A percentile compares a stretch with the other conserved stretches of the same genome.
These are phyloP conservation scores for Huntiella bhutanensis DNA, from an alignment of 2,329 filamentous ascomycete species.

Conservation along the genomic window DNA sequence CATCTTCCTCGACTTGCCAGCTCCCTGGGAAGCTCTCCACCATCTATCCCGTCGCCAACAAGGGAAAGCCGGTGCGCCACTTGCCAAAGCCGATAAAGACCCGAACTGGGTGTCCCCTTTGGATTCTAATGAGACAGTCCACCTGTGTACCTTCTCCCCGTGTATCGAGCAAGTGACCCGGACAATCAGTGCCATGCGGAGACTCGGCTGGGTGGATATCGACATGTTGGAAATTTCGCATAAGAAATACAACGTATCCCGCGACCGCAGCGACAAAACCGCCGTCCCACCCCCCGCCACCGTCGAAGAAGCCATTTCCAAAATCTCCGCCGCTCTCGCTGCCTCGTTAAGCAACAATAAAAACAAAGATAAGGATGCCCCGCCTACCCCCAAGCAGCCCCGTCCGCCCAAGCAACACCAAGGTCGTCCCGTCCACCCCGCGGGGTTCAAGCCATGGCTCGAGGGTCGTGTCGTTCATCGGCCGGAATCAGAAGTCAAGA, in stretches of 20 bases:
- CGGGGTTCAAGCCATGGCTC: slow-evolving; percentile 38
- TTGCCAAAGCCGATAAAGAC: slow-evolving; percentile 18
- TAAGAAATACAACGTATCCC: slow-evolving; percentile 58
- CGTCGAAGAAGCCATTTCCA: slow-evolving; percentile 59
- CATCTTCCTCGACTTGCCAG: slow-evolving; percentile 63
- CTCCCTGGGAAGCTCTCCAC: slow-evolving; percentile 61
- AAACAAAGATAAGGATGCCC: slow-evolving; percentile 9
- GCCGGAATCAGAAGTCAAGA: slow-evolving; percentile 76
- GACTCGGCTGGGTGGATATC: slow-evolving; percentile 75
- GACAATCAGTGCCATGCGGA: slow-evolving; percentile 64
- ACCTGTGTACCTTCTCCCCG: slow-evolving; percentile 87
- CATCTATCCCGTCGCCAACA: slow-evolving; percentile 42
- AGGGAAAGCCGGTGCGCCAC: slow-evolving; percentile 11
- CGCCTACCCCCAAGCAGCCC: not conserved
- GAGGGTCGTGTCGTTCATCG: slow-evolving; percentile 64
- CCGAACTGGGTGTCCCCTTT: slow-evolving; percentile 26
- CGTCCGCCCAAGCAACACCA: slow-evolving; percentile 5
- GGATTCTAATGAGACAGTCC: slow-evolving; percentile 49
- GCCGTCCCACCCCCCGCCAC: slow-evolving; percentile 51
- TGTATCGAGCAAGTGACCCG: slow-evolving; percentile 91
- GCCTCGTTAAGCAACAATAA: slow-evolving; percentile 11
- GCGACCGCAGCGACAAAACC: slow-evolving; percentile 62
- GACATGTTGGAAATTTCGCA: slow-evolving; percentile 82
- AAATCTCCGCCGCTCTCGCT: slow-evolving; percentile 26
- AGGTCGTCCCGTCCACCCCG: not conserved